Evolutionary conservation across 176 grass and related monocot genomes (phyloP), one percentile per base, ranked within the genome.

Genomic region (Thalia dealbata): DNA sequence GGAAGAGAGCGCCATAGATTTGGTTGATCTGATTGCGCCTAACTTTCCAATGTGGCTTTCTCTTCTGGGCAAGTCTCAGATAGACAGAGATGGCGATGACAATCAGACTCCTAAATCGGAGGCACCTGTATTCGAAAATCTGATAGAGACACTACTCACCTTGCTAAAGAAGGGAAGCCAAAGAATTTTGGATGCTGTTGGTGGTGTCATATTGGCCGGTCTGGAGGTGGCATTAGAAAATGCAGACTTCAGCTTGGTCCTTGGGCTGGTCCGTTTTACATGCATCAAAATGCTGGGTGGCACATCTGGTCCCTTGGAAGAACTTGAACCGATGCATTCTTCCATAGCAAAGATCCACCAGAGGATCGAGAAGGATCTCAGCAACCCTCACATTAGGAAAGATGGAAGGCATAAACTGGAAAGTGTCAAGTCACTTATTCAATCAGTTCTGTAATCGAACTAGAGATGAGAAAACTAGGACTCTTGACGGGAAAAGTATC

Each of bases 81-180:
- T 90, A 24, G 14, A 81, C 65, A 85, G 77, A 70, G 75, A 73
- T 52, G 71, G 74, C 41, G 80, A 85, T 52, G 83, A 64, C 0
- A 68, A 73, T 66, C 79, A 52, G 29, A 64, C 10, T 68, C 78
- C 60, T 32, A 12, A 72, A 68, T 13, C 41, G 11, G 6, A 62
- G 69, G 67, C 50, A 73, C 13, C 84, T 66, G 1, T 70, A 5
- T 27, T 79, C 73, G 79, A 78, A 76, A 97, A 90, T 67, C 75
- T 97, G 45, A 75, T 77, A 41, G 89, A 90, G 70, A 79, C 81
- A 69, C 64, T 92, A 79, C 76, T 82, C 14, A 64, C 61, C 24
- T 66, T 92, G 43, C 68, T 92, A 62, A 97, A 86, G 74, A 97
- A 97, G 86, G 89, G 89, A 81, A 88, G 67, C 78, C 76, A 69